Base-by-base conservation (phyloP, 2,329 filamentous ascomycete genomes). In the Aspergillus vadensis region DNA sequence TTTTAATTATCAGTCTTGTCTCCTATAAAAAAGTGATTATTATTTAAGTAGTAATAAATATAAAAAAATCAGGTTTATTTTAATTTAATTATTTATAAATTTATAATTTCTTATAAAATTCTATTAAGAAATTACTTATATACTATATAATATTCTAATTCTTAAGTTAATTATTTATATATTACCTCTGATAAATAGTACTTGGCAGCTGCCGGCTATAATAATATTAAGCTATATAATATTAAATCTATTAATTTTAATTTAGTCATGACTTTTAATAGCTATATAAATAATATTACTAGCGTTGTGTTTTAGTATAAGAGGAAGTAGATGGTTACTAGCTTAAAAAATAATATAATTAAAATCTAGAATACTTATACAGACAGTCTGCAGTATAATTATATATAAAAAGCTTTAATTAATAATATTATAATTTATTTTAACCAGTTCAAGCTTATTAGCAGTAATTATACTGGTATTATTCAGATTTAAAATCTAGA, bases 391-490 rank as follows among this genome's bases (percentile, higher is more conserved):
- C 95, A 99, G 79, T 87, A 95, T 57, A 97, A 94, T 78, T 99
- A 99, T 76, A 89, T 86, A 67, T 95, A 99, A 75, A 91, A 90
- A 56, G 89, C 88, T 32, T 88, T 95, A 0, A 95, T 94, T 55
- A 99, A 97, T 72, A 95, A 99, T 76, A 95, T 99, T 8, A 95
- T 98, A n/a, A 99, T 99, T 59, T 95, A 99, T 76, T 95, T 95
- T 0, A 99, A 99, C 74, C 95, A 99, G 80, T 95, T 94, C 61
- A 95, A 99, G 80, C 89, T 99, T 63, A 97, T 99, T 72, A 96
- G 91, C 75, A 97, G 94, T 75, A 95, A 99, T 75, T 88, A 94
- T 32, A 88, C 90, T 50, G 95, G 95, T 51, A 96, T 92, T 75
- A 92, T 99, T 62, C 85, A 94, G 41, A 91, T 99, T 64, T 99